Percentiles rank a stretch among this genome's conserved stretches.
Conservation (phyloP, 2,329 filamentous ascomycete species). For the Pseudopyricularia cyperi region DNA sequence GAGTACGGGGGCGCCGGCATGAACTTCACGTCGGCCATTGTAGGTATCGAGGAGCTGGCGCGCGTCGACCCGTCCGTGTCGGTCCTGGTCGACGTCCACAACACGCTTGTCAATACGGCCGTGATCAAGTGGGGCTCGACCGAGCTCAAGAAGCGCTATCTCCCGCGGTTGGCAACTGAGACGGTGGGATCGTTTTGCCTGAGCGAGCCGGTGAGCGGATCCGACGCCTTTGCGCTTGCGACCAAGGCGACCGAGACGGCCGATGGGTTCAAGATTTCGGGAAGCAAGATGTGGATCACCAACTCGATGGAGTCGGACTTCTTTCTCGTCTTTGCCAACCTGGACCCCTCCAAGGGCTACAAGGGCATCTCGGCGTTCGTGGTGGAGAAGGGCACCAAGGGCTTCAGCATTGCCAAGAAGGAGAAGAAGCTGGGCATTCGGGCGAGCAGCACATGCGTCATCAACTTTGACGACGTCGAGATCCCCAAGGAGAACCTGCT, state of each 20-base stretch:
- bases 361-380: conserved; percentile 95
- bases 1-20: conserved; percentile 94
- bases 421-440: conserved; percentile 99
- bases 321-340: conserved; percentile 97
- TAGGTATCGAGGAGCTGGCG: conserved; percentile 93
- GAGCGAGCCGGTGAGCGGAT: conserved; percentile 84
- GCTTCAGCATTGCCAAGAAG: conserved; percentile 96
- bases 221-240: conserved; percentile 88
- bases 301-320: conserved; percentile 88
- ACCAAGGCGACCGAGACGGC: conserved; percentile 79
- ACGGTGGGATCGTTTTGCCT: conserved; percentile 89
- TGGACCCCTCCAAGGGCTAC: conserved; percentile 86
- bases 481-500: conserved; percentile 80
- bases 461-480: conserved; percentile 94
- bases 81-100: conserved; percentile 94
- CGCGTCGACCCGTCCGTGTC: conserved; percentile 89
- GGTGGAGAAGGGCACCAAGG: conserved; percentile 77
- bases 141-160: conserved; percentile 68
- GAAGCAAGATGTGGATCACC: conserved; percentile 99
- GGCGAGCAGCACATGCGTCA: conserved; percentile 89
- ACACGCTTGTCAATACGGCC: conserved; percentile 92
- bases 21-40: conserved; percentile 95
- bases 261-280: conserved; percentile 74
- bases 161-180: conserved; percentile 80
- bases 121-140: conserved; percentile 73